Percentiles rank a stretch among this genome's conserved stretches.
Conservation (phyloP, 1,139 yeast species). For the Casaregolazyma lundiana region DNA sequence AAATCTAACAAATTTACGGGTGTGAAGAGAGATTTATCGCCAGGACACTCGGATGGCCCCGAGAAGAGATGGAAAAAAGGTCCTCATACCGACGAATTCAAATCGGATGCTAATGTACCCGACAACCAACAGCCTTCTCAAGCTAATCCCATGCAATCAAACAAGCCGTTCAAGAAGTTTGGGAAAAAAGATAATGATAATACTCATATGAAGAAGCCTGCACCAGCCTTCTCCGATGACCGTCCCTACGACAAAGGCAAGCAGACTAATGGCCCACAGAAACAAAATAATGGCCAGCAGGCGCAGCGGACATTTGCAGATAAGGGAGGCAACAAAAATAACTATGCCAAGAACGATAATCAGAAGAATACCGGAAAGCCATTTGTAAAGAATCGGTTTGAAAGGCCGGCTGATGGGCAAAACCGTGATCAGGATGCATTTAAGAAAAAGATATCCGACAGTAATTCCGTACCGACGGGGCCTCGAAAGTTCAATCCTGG, state of each 20-base stretch:
- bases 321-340: not conserved
- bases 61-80: not conserved
- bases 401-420: not conserved
- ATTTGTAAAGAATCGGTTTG: not conserved
- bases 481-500: slow-evolving; percentile 2
- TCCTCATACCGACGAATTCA: not conserved
- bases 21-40: not conserved
- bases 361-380: not conserved
- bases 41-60: not conserved
- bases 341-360: not conserved
- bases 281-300: not conserved
- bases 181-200: not conserved
- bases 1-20: not conserved
- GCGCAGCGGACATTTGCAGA: not conserved
- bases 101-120: not conserved
- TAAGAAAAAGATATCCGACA: not conserved
- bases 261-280: not conserved
- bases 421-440: not conserved
- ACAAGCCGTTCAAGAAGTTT: not conserved
- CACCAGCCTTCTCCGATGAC: not conserved
- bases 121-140: not conserved
- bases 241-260: not conserved
- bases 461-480: not conserved
- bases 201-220: not conserved
- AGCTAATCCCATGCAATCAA: not conserved